Conservation (phyloP, 306 rosid species). For the Vigna nakashimae region DNA sequence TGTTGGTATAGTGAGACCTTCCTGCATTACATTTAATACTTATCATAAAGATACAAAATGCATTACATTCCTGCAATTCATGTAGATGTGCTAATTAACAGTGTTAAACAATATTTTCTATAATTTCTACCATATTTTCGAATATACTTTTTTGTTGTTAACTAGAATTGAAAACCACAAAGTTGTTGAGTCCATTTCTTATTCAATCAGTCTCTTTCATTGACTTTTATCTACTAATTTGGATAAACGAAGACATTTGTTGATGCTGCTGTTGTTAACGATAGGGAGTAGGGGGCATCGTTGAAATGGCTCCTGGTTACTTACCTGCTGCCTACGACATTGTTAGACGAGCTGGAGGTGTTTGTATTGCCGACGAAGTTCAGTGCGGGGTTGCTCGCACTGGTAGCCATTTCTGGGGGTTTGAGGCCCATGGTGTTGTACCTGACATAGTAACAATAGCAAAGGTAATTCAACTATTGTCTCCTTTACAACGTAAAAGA, state of each 20-base stretch:
- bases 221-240: neutral
- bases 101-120: neutral
- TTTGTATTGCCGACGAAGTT: slow-evolving; percentile 95
- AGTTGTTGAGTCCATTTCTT: neutral
- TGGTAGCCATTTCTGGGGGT: slow-evolving; percentile 96
- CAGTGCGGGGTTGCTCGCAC: slow-evolving; percentile 89
- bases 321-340: slow-evolving; percentile 66
- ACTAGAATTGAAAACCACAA: too few relatives aligned
- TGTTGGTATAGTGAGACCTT: neutral
- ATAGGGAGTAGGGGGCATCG: slow-evolving; percentile 94
- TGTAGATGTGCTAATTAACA: neutral
- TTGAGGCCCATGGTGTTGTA: slow-evolving; percentile 87
- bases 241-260: neutral
- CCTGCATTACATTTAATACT: neutral
- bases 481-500: neutral
- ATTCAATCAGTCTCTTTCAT: neutral
- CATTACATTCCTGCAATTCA: neutral
- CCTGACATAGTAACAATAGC: slow-evolving; percentile 98
- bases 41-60: neutral
- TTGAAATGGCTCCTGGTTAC: slow-evolving; percentile 94
- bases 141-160: too few relatives aligned
- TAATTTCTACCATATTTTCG: neutral
- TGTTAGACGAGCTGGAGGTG: slow-evolving; percentile 86
- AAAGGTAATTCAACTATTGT: slow-evolving; percentile 61
- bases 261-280: slow-evolving; percentile 13